A percentile compares a stretch with the other conserved stretches of the same genome.
Evolutionary conservation across 139 green algal genomes (phyloP).

Genomic region (Mychonastes homosphaera): DNA sequence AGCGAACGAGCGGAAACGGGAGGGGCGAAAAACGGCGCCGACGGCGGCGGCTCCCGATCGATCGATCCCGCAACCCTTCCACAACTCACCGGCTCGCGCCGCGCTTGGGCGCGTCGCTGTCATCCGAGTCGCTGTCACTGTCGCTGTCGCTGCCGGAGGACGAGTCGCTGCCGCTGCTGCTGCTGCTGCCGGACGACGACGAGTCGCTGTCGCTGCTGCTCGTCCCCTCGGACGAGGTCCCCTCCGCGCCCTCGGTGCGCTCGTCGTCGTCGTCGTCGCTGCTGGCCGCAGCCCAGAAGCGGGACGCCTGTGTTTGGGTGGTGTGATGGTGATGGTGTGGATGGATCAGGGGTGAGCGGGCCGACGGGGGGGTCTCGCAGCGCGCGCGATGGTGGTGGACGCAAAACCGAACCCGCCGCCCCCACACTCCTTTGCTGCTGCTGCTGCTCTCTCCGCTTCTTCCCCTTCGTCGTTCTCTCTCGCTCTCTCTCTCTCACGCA

Average conservation of each 20-base stretch:
- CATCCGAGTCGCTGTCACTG: constrained; percentile 23
- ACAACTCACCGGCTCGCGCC: constrained; percentile 15
- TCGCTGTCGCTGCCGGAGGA: constrained; percentile 18
- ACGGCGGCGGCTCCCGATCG: too few relatives aligned
- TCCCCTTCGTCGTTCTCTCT: too few relatives aligned
- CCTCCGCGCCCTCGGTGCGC: constrained; percentile 23
- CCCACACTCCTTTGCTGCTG: too few relatives aligned
- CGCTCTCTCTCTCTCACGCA: too few relatives aligned
- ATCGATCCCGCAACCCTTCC: too few relatives aligned
- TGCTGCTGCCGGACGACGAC: constrained; percentile 22
- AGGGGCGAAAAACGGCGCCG: too few relatives aligned
- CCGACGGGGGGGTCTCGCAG: too few relatives aligned
- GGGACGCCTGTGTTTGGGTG: constrained; percentile 48
- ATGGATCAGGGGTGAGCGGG: too few relatives aligned
- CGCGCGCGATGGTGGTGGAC: too few relatives aligned
- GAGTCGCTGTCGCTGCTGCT: constrained; percentile 17
- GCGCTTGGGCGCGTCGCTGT: constrained; percentile 28
- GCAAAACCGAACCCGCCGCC: too few relatives aligned
- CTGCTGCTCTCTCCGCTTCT: too few relatives aligned
- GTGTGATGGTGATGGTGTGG: neutral
- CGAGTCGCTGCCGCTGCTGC: constrained; percentile 16
- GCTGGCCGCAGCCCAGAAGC: constrained; percentile 56
- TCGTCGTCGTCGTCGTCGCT: constrained; percentile 56
- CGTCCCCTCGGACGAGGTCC: constrained; percentile 23
- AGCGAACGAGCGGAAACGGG: too few relatives aligned